Evolutionary conservation across 495 filamentous ascomycete species (phyloP).

Genomic region (Chaetomium fimeti): DNA sequence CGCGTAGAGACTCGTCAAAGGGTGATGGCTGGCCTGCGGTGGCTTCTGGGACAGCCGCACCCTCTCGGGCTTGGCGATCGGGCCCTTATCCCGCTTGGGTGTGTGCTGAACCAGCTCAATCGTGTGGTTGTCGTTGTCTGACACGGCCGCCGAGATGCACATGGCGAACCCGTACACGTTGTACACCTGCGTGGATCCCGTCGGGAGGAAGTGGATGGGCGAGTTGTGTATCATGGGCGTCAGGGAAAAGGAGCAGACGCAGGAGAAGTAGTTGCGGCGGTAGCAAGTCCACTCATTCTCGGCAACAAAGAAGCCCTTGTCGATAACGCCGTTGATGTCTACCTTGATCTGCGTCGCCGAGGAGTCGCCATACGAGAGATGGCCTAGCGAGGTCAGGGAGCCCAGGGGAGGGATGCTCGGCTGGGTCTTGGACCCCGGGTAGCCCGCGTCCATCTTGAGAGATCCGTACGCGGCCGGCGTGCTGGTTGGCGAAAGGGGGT

Average conservation of each 20-base stretch:
- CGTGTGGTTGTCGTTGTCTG: constrained; percentile 69
- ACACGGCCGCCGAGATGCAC: constrained; percentile 83
- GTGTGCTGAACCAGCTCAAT: constrained; percentile 94
- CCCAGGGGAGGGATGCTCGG: constrained; percentile 59
- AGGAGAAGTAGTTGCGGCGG: constrained; percentile 89
- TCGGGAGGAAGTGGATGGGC: constrained; percentile 43
- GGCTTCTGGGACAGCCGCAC: constrained; percentile 67
- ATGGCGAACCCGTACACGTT: constrained; percentile 71
- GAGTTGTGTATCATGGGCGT: constrained; percentile 46
- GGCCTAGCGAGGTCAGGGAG: constrained; percentile 56
- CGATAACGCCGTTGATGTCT: constrained; percentile 80
- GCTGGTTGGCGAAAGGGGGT: constrained; percentile 51
- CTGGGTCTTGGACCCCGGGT: constrained; percentile 40
- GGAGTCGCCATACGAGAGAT: constrained; percentile 59
- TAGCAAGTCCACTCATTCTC: constrained; percentile 97
- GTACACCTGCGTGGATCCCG: constrained; percentile 40
- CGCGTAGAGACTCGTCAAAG: constrained; percentile 37
- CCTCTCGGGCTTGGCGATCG: constrained; percentile 72
- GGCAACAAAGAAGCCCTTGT: constrained; percentile 86
- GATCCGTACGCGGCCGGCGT: constrained; percentile 45
- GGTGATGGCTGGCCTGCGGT: constrained; percentile 49
- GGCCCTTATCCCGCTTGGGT: constrained; percentile 90
- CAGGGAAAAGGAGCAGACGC: constrained; percentile 77
- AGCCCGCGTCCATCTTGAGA: constrained; percentile 49
- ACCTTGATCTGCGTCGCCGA: constrained; percentile 57